Evolutionary conservation across 257 asterid species (phyloP), one percentile per base, ranked within the genome.

Genomic region (Petunia axillaris): DNA sequence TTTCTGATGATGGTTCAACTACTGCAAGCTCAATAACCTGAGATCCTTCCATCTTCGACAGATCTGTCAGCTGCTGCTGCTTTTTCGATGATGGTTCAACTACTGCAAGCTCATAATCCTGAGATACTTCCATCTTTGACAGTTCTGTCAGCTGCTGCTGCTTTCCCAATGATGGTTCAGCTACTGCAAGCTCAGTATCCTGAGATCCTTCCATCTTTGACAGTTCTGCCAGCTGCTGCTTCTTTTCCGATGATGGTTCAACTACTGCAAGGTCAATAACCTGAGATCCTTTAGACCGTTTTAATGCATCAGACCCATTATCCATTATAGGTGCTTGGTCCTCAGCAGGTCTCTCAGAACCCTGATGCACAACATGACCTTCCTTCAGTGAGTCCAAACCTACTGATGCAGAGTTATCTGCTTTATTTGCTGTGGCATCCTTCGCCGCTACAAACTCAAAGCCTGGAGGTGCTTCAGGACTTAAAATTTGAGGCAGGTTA

Each of bases 391-490:
- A 71, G n/a, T 48, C 77, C 60, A 71, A 48, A 46, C 35, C 77
- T 4, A 71, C 25, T 10, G 77, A 71, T 0, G 6, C 50, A 35
- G 43, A 71, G 60, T 8, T 25, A 66, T 41, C 53, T 14, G 53
- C 53, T 66, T 66, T 66, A 48, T 71, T 71, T 71, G n/a, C 77
- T 35, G 77, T 48, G 77, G 35, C 60, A 48, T 76, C 79, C 81
- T 85, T 85, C 44, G 64, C 76, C 63, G 14, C 16, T 82, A 79
- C 5, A 1, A 37, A 81, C 52, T 91, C 90, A 75, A 84, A 85
- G 70, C 90, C 84, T 2, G 91, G 85, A 66, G 91, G 88, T 80
- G 64, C 82, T 77, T 81, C 81, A 9, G 86, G 86, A 65, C 80
- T 67, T 4, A 77, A 79, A 68, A 57, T 41, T 46, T 76, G 85